Evolutionary conservation across 139 green algal species (phyloP), one percentile per base, ranked within the genome.

Genomic region (Eudorina sp.): DNA sequence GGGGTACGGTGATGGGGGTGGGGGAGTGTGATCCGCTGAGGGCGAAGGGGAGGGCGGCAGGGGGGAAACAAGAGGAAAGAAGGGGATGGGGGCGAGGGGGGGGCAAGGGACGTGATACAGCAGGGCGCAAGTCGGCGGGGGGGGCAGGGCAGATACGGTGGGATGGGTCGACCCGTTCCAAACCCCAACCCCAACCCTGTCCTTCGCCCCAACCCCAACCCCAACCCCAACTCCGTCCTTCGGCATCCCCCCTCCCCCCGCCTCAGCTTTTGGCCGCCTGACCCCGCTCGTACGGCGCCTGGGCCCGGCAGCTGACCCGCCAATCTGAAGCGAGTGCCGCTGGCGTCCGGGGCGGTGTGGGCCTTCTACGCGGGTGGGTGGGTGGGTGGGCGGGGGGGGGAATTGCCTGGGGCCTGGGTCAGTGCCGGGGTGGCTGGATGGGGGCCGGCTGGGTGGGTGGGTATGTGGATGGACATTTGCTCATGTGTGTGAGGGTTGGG

Each of bases 341-440:
- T 94, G 21, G 87, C 85, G 9, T 86, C 92, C 8, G 83, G 81
- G 16, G 88, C 83, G 1, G 78, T 95, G 58, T 96, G 93, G 93
- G 88, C 89, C 6, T 94, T 96, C 84, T 97, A 96, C 46, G 85
- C 83, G 64, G 89, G 94, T 96, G 70, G 70, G 91, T 46, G 66
- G 7, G 7, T 46, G 31, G n/a, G 34, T 75, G 36, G 34, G 18
- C 27, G 66, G 13, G 66, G 1, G 27, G 19, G 70, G 41, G 23
- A 9, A 4, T 3, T 8, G 23, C 21, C 23, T 41, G 5, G 70
- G 41, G 70, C 70, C 14, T n/a, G n/a, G n/a, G n/a, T n/a, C n/a
- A n/a, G n/a, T n/a, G n/a, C n/a, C n/a, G 2, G 21, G 19, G 70
- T 31, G 23, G 31, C 6, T 3, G 6, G 23, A 4, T 31, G 70